Percentiles rank a stretch among this genome's conserved stretches.
These are phyloP conservation scores for Hymenoscyphus fraxineus DNA, from an alignment of 2,329 filamentous ascomycete genomes.

Conservation along the genomic window DNA sequence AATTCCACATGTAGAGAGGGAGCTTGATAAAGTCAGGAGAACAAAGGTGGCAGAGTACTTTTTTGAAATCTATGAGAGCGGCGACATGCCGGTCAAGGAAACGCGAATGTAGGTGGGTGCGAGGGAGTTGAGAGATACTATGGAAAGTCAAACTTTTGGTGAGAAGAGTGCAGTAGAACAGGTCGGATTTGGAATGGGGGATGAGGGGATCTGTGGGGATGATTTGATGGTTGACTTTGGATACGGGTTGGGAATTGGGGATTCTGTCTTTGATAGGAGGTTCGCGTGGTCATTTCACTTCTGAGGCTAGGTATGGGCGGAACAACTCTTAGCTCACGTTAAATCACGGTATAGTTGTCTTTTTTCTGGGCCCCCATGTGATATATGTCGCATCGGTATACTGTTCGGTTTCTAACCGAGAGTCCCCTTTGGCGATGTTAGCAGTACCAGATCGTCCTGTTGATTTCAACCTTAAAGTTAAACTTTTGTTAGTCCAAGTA, in stretches of 20 bases:
- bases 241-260: background rate
- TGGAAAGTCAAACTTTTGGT: background rate
- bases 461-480: no score
- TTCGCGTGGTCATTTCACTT: no score
- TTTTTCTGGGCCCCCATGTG: no score
- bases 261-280: background rate
- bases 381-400: no score
- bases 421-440: no score
- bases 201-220: background rate
- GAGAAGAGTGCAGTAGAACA: background rate
- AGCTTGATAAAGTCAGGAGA: constrained; percentile 17
- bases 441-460: no score
- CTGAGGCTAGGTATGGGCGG: no score
- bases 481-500: no score
- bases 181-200: background rate
- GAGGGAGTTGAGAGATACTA: constrained; percentile 13
- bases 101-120: constrained; percentile 21
- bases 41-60: constrained; percentile 16
- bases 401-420: no score
- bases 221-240: background rate
- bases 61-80: constrained; percentile 11
- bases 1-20: constrained; percentile 4
- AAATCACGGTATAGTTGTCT: no score
- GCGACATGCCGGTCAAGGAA: background rate
- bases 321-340: no score